A percentile compares a stretch with the other conserved stretches of the same genome.
phyloP scores from a whole-genome alignment of 345 rosid species.

The Brassica incana region DNA sequence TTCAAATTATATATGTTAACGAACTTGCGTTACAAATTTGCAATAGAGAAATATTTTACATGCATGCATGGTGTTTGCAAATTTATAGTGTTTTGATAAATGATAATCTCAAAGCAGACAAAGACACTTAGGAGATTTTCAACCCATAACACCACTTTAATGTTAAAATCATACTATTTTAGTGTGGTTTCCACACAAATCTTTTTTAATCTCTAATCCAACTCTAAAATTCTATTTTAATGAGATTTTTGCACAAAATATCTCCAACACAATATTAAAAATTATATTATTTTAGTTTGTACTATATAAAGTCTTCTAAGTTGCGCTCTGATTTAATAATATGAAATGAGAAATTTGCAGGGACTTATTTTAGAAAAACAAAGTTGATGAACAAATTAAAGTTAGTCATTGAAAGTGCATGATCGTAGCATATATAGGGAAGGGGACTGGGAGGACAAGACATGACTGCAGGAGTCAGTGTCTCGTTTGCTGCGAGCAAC shows the following conservation, averaged over 20 bases:
- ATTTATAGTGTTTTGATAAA: background rate
- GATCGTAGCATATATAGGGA: constrained; percentile 10
- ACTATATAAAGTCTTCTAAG: background rate
- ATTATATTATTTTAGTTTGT: background rate
- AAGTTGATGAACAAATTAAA: background rate
- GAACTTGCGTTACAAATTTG: background rate
- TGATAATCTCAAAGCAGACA: too few species aligned
- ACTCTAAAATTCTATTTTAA: too few species aligned
- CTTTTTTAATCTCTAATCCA: too few species aligned
- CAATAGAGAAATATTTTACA: background rate
- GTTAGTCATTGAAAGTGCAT: background rate
- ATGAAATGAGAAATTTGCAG: background rate
- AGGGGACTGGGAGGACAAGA: constrained; percentile 8
- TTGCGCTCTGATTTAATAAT: background rate
- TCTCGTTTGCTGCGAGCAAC: constrained; percentile 32
- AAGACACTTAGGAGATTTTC: background rate
- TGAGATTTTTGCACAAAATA: too few species aligned
- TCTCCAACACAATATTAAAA: background rate
- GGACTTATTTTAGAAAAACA: background rate
- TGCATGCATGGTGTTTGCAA: background rate
- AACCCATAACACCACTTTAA: too few species aligned
- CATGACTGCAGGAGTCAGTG: constrained; percentile 36
- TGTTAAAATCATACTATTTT: too few species aligned
- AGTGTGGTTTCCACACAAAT: too few species aligned
- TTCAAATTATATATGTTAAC: background rate